A percentile compares a stretch with the other conserved stretches of the same genome.
Conservation (phyloP, 2,329 filamentous ascomycete genomes). For the Byssochlamys sp. region DNA sequence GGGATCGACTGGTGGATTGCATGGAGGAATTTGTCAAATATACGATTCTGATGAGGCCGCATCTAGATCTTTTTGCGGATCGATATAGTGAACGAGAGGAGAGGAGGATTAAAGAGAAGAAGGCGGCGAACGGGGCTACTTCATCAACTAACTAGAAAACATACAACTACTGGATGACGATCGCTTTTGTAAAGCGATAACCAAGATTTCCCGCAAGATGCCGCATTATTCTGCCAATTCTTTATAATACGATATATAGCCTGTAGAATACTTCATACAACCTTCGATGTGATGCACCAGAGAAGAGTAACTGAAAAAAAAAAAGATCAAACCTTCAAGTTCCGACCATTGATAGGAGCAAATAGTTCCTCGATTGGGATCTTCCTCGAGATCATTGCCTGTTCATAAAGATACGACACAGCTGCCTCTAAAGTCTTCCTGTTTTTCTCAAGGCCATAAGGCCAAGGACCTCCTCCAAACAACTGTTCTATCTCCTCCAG, state of each 20-base stretch:
- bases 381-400: constrained; percentile 20
- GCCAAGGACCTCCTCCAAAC: constrained; percentile 18
- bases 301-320: too few relatives aligned
- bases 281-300: too few relatives aligned
- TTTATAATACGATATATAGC: too few relatives aligned
- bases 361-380: constrained; percentile 23
- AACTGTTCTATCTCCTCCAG: constrained; percentile 27
- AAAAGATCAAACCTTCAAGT: neutral
- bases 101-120: constrained; percentile 14
- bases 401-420: constrained; percentile 20
- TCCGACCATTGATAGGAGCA: constrained; percentile 7
- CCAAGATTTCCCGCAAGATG: too few relatives aligned
- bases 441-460: constrained; percentile 24
- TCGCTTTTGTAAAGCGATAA: too few relatives aligned
- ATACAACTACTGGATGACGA: too few relatives aligned
- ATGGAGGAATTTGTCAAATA: constrained; percentile 65
- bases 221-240: too few relatives aligned
- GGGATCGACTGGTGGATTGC: constrained; percentile 54
- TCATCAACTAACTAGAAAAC: too few relatives aligned
- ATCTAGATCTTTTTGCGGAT: constrained; percentile 53
- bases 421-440: constrained; percentile 22
- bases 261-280: too few relatives aligned
- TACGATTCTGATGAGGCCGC: constrained; percentile 54
- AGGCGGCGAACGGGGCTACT: neutral
- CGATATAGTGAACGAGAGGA: constrained; percentile 50